Evolutionary conservation across 345 rosid genomes (phyloP).

Genomic region (Syzygium aqueum): DNA sequence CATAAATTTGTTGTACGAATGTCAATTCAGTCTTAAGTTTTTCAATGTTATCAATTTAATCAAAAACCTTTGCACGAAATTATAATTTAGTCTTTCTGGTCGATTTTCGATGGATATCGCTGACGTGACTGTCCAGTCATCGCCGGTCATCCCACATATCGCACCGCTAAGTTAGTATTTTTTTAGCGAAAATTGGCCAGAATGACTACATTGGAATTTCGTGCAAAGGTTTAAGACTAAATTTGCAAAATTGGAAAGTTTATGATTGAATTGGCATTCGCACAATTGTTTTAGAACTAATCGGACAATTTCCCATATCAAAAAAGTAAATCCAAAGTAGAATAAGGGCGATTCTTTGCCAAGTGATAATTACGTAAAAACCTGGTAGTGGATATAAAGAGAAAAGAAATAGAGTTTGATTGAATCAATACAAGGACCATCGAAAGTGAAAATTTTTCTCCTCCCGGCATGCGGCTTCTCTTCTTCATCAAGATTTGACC

Average conservation of each 20-base stretch:
- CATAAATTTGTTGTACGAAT: rapidly evolving
- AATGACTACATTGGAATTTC: neutral
- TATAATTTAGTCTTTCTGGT: neutral
- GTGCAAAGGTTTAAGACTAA: neutral
- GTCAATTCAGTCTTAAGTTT: neutral
- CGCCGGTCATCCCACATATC: rapidly evolving
- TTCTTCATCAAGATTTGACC: neutral
- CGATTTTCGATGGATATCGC: neutral
- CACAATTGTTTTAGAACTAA: neutral
- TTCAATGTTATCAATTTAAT: rapidly evolving
- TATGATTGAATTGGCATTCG: too few species aligned
- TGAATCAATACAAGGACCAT: neutral
- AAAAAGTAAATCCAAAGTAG: neutral
- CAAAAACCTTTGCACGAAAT: neutral
- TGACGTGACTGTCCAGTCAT: neutral
- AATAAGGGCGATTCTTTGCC: neutral
- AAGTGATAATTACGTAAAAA: neutral
- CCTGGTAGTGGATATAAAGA: neutral
- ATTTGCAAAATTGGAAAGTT: too few species aligned
- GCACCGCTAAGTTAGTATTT: rapidly evolving
- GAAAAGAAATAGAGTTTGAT: neutral
- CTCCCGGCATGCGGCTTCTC: neutral
- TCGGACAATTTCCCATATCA: neutral
- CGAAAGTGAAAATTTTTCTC: neutral
- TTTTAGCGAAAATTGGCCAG: rapidly evolving